Percentiles rank a stretch among this genome's conserved stretches.
These are phyloP conservation scores for Passiflora organensis DNA, from an alignment of 345 rosid genomes.

Conservation along the genomic window DNA sequence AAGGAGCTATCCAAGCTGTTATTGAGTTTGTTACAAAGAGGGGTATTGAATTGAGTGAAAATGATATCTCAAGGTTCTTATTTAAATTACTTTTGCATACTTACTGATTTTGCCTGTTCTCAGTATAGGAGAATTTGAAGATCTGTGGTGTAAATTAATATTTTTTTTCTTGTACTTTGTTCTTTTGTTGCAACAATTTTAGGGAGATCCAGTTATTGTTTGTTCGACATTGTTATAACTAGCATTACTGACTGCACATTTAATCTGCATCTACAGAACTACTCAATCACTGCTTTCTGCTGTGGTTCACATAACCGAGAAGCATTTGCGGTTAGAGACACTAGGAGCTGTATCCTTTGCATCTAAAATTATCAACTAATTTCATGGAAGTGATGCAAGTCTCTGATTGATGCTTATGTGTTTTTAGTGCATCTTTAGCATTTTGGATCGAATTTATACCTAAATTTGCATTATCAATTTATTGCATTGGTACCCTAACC, in stretches of 20 bases:
- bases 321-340: conserved; percentile 79
- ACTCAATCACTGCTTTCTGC: conserved; percentile 89
- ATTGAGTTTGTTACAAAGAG: conserved; percentile 75
- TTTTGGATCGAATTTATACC: no score
- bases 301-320: conserved; percentile 75
- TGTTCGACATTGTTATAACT: no score
- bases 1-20: conserved; percentile 94
- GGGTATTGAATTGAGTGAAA: conserved; percentile 71
- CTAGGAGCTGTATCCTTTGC: conserved; percentile 83
- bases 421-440: neutral
- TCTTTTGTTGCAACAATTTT: no score
- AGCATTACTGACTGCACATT: no score
- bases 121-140: no score
- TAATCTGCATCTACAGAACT: conserved; percentile 49
- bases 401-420: conserved; percentile 1
- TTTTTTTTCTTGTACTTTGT: no score
- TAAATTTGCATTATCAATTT: no score
- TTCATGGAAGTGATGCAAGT: no score
- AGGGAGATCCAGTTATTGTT: no score
- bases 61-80: conserved; percentile 65
- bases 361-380: no score
- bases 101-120: no score
- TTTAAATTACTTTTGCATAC: neutral
- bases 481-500: conserved; percentile 31
- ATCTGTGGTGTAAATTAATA: no score